Conservation (phyloP, 495 filamentous ascomycete genomes). For the Rhypophila decipiens region DNA sequence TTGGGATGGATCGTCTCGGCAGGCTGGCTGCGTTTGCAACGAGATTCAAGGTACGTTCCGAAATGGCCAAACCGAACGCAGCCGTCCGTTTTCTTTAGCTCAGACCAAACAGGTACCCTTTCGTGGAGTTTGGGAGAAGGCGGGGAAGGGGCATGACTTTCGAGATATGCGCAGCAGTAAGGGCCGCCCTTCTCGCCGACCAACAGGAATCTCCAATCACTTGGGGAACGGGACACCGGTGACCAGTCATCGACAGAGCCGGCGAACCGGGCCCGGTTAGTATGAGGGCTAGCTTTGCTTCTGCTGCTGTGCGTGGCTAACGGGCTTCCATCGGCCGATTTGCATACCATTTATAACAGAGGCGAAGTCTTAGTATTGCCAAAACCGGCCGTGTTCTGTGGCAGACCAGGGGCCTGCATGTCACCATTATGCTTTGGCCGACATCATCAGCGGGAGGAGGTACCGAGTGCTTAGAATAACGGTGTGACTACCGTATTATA, state of each 20-base stretch:
- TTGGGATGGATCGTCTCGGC: not conserved
- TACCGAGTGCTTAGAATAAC: no score
- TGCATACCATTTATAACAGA: not conserved
- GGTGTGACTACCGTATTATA: no score
- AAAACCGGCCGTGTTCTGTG: no score
- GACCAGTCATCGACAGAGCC: conserved; percentile 18
- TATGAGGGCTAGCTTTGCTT: conserved; percentile 15
- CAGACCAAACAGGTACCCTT: conserved; percentile 1
- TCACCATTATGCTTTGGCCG: no score
- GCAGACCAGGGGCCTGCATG: no score
- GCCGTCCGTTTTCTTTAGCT: not conserved
- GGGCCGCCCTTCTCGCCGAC: conserved; percentile 8
- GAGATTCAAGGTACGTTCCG: conserved; percentile 3
- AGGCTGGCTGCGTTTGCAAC: conserved; percentile 2
- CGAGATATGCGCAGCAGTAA: conserved; percentile 22
- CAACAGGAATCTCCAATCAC: conserved; percentile 10
- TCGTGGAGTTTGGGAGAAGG: conserved; percentile 6
- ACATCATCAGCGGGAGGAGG: no score
- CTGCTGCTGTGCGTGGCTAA: conserved; percentile 15
- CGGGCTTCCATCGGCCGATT: conserved; percentile 4
- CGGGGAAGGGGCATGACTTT: conserved; percentile 26
- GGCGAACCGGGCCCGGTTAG: conserved; percentile 16
- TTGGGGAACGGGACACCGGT: conserved; percentile 8
- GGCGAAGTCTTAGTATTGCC: no score
- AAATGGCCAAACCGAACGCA: conserved; percentile 2